A percentile compares a stretch with the other conserved stretches of the same genome.
Evolutionary conservation across 306 rosid species (phyloP).

Genomic region (Cicer judaicum): DNA sequence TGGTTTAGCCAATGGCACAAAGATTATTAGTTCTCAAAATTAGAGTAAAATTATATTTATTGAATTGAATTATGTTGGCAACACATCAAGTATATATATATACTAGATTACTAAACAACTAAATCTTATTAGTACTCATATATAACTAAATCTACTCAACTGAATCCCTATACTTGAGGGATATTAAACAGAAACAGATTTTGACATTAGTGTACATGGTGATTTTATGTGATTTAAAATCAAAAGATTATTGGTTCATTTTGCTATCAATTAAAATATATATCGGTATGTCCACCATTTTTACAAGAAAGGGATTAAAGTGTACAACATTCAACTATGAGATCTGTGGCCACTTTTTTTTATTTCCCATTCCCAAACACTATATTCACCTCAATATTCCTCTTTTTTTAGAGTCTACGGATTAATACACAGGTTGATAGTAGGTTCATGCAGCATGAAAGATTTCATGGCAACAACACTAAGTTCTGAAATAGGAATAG

Average conservation of each 20-base stretch:
- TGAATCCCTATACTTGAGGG: too few species aligned
- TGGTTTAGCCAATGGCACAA: slow-evolving; percentile 19
- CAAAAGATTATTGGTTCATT: background rate
- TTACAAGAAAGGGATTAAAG: background rate
- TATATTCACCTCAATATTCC: background rate
- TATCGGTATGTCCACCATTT: background rate
- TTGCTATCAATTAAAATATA: background rate
- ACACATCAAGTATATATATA: too few species aligned
- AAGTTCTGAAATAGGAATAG: background rate
- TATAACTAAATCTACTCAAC: too few species aligned
- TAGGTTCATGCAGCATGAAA: slow-evolving; percentile 4
- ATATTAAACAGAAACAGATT: too few species aligned
- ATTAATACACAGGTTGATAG: background rate
- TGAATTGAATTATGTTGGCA: too few species aligned
- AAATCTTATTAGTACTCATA: too few species aligned
- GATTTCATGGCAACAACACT: slow-evolving; percentile 2
- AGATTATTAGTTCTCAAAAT: background rate
- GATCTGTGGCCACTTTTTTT: background rate
- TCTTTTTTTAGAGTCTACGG: background rate
- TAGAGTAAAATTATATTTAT: too few species aligned
- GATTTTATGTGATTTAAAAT: background rate
- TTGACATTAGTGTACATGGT: background rate
- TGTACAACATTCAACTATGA: background rate
- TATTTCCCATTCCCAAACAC: background rate
- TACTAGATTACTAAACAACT: too few species aligned